These are phyloP conservation scores for Aureobasidium sp. DNA, from an alignment of 2,329 filamentous ascomycete species.

Conservation along the genomic window DNA sequence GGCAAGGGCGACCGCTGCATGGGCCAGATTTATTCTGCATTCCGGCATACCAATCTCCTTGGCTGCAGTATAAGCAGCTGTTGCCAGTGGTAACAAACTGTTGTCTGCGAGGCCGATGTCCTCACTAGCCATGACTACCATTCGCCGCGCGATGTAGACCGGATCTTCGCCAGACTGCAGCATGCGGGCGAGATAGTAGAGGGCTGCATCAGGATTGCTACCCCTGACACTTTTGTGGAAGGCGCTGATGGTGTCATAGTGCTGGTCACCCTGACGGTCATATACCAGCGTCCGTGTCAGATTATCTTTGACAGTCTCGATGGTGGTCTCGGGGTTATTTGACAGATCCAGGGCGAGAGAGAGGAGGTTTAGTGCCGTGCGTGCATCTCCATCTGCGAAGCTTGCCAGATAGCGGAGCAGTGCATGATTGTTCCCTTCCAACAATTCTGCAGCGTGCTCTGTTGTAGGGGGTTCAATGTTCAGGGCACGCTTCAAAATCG, in stretches of 20 bases:
- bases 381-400: constrained; percentile 87
- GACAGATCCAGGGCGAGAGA: constrained; percentile 80
- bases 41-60: constrained; percentile 96
- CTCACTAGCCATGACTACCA: constrained; percentile 92
- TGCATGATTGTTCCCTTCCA: constrained; percentile 61
- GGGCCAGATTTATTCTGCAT: constrained; percentile 83
- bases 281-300: constrained; percentile 92
- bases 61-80: constrained; percentile 75
- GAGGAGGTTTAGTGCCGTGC: constrained; percentile 85
- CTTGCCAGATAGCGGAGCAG: constrained; percentile 74
- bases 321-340: constrained; percentile 57
- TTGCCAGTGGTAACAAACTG: constrained; percentile 73
- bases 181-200: constrained; percentile 96
- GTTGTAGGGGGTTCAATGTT: constrained; percentile 24
- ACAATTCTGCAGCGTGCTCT: constrained; percentile 18
- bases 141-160: constrained; percentile 81
- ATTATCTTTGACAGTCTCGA: constrained; percentile 68
- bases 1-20: constrained; percentile 74
- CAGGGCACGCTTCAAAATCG: constrained; percentile 72
- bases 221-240: constrained; percentile 95
- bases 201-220: constrained; percentile 73
- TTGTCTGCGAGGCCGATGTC: constrained; percentile 90
- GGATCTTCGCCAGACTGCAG: constrained; percentile 91
- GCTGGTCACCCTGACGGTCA: constrained; percentile 88
- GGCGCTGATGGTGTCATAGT: constrained; percentile 95